These are phyloP conservation scores for Diutina mesorugosa DNA, from an alignment of 1,139 yeast genomes.

Conservation along the genomic window DNA sequence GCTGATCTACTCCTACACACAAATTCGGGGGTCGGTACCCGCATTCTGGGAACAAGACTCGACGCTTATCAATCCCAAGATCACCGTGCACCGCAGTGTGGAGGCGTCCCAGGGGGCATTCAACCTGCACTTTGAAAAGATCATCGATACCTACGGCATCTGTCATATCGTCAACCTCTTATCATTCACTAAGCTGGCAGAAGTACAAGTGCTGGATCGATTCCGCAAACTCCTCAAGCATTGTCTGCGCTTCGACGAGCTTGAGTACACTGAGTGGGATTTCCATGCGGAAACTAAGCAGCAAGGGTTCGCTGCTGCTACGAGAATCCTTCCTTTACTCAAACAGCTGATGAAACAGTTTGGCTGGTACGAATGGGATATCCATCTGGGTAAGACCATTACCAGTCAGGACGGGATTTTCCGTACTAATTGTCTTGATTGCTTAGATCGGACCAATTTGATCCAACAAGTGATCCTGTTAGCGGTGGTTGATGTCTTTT, in stretches of 20 bases:
- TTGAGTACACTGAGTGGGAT: constrained; percentile 70
- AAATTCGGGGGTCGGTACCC: constrained; percentile 90
- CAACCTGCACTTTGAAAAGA: constrained; percentile 60
- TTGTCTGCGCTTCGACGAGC: constrained; percentile 32
- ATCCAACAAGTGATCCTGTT: constrained; percentile 79
- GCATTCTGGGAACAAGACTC: constrained; percentile 98
- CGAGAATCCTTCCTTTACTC: constrained; percentile 52
- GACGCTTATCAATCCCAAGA: constrained; percentile 69
- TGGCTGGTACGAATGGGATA: constrained; percentile 65
- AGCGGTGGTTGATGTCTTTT: constrained; percentile 51
- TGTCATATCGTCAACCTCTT: constrained; percentile 78
- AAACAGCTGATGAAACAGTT: constrained; percentile 58
- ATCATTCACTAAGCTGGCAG: constrained; percentile 62
- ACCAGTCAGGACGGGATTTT: constrained; percentile 83
- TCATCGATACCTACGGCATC: constrained; percentile 69
- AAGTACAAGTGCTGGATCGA: constrained; percentile 57
- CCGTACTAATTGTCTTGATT: constrained; percentile 87
- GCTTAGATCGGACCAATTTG: constrained; percentile 88
- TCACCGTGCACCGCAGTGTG: constrained; percentile 71
- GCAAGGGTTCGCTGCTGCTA: constrained; percentile 70
- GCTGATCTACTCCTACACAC: constrained; percentile 64
- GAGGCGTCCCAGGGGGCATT: constrained; percentile 93
- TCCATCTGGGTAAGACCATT: constrained; percentile 29
- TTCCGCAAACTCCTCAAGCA: constrained; percentile 44
- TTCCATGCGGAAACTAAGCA: constrained; percentile 82